Conservation (phyloP, 305 asterid genomes). For the Rubia peregrina region DNA sequence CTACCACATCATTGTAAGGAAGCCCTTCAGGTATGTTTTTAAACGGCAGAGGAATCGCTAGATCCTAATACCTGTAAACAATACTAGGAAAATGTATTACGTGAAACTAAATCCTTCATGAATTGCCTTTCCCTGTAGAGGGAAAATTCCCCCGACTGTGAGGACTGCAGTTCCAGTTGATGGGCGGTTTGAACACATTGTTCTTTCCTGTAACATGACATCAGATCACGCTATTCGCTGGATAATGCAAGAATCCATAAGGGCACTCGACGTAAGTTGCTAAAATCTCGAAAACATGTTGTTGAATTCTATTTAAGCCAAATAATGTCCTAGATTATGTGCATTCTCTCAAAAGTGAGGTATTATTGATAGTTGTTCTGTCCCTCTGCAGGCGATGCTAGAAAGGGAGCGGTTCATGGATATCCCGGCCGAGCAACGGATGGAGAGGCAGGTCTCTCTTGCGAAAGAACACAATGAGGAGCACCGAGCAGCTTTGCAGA, state of each 20-base stretch:
- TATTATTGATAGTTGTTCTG: background rate
- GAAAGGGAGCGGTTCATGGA: slow-evolving; percentile 57
- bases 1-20: slow-evolving; percentile 82
- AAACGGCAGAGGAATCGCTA: background rate
- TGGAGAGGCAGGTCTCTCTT: slow-evolving; percentile 65
- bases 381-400: slow-evolving; percentile 46
- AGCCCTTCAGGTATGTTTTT: slow-evolving; percentile 71
- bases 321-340: background rate
- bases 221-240: slow-evolving; percentile 75
- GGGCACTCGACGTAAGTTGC: slow-evolving; percentile 64
- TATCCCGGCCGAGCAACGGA: slow-evolving; percentile 64
- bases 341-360: background rate
- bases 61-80: background rate
- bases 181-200: slow-evolving; percentile 96
- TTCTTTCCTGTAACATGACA: slow-evolving; percentile 75
- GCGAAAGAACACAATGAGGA: slow-evolving; percentile 74
- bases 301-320: background rate
- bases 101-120: slow-evolving; percentile 4
- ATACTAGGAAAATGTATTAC: slow-evolving; percentile 4
- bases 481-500: slow-evolving; percentile 65
- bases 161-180: slow-evolving; percentile 97
- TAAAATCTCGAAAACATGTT: slow-evolving; percentile 8
- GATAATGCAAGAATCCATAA: slow-evolving; percentile 70
- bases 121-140: slow-evolving; percentile 38
- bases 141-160: slow-evolving; percentile 61